phyloP scores from a whole-genome alignment of 2,329 filamentous ascomycete genomes.

The Xylaria sp. region DNA sequence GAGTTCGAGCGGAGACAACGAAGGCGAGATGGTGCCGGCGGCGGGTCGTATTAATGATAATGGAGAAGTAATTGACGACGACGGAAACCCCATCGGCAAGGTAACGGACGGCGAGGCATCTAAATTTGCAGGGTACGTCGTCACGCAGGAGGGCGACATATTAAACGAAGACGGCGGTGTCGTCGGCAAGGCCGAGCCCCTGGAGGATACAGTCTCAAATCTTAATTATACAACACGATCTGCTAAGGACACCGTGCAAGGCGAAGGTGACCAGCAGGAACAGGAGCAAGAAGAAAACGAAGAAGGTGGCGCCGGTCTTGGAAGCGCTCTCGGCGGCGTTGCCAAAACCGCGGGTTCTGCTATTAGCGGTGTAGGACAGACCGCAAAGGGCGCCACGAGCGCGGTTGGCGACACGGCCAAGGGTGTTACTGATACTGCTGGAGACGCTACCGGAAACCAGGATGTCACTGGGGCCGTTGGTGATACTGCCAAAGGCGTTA shows the following conservation, averaged over 20 bases:
- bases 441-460: slow-evolving; percentile 41
- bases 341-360: slow-evolving; percentile 41
- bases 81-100: slow-evolving; percentile 59
- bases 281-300: slow-evolving; percentile 7
- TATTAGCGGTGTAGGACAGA: slow-evolving; percentile 40
- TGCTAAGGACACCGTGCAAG: slow-evolving; percentile 32
- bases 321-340: slow-evolving; percentile 42
- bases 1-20: slow-evolving; percentile 41
- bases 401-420: slow-evolving; percentile 42
- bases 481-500: slow-evolving; percentile 38
- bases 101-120: slow-evolving; percentile 49
- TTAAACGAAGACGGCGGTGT: slow-evolving; percentile 47
- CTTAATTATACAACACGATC: slow-evolving; percentile 48
- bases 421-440: slow-evolving; percentile 42
- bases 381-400: slow-evolving; percentile 40
- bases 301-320: slow-evolving; percentile 35
- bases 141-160: slow-evolving; percentile 52
- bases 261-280: neutral
- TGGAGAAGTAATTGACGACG: slow-evolving; percentile 66
- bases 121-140: slow-evolving; percentile 48
- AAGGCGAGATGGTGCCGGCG: slow-evolving; percentile 51
- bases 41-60: slow-evolving; percentile 60
- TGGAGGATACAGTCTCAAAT: slow-evolving; percentile 48
- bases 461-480: slow-evolving; percentile 41
- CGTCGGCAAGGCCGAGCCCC: slow-evolving; percentile 50